phyloP scores from a whole-genome alignment of 2,329 filamentous ascomycete genomes.

The Orbilia oligospora region DNA sequence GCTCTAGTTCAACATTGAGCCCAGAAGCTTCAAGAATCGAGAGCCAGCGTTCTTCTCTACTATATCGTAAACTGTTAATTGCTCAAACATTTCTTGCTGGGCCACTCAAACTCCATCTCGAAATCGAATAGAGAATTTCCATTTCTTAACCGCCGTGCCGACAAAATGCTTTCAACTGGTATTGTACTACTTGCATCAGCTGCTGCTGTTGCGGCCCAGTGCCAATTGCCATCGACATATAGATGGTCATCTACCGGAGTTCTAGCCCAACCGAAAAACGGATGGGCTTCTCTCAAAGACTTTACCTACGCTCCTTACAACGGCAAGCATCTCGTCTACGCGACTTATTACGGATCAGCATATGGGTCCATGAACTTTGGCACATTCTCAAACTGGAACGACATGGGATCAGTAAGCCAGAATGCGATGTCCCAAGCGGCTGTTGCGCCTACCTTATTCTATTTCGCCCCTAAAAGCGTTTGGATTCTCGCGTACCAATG shows the following conservation, averaged over 20 bases:
- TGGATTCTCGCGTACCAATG: conserved; percentile 79
- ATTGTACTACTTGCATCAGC: conserved; percentile 38
- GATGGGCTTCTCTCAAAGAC: conserved; percentile 75
- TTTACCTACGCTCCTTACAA: conserved; percentile 74
- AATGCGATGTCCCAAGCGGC: conserved; percentile 69
- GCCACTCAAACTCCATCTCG: no score
- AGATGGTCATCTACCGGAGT: conserved; percentile 72
- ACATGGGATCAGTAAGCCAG: conserved; percentile 72
- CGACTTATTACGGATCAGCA: conserved; percentile 68
- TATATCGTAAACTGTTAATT: no score
- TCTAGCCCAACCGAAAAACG: conserved; percentile 71
- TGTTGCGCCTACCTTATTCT: conserved; percentile 76
- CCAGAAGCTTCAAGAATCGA: no score
- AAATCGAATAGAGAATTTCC: background rate
- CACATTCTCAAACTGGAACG: conserved; percentile 71
- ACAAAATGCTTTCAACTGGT: conserved; percentile 30
- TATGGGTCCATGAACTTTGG: conserved; percentile 75
- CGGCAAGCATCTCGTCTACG: conserved; percentile 75
- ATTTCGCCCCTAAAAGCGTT: conserved; percentile 74
- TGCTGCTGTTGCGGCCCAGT: conserved; percentile 64
- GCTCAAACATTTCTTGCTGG: no score
- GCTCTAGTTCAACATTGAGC: no score
- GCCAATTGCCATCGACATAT: conserved; percentile 72
- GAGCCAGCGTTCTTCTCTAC: no score
- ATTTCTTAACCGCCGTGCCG: background rate